phyloP scores from a whole-genome alignment of 1,284 basidiomycete species.

The Boletellus deceptivus region DNA sequence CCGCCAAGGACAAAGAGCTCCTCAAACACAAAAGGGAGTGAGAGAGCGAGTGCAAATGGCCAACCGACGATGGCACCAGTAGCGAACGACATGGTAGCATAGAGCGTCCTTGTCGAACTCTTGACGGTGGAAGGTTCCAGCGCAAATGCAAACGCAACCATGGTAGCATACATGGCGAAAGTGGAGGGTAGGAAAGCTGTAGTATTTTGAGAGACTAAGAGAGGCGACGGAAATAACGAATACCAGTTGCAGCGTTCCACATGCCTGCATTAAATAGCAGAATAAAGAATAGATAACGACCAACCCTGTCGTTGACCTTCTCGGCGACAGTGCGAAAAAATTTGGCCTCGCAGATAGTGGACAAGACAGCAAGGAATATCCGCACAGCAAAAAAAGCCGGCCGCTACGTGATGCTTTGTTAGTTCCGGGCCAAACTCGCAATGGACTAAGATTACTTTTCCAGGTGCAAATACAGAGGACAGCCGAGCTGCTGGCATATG shows the following conservation, averaged over 20 bases:
- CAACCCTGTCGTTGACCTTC: slow-evolving; percentile 84
- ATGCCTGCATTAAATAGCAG: slow-evolving; percentile 87
- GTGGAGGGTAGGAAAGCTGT: slow-evolving; percentile 91
- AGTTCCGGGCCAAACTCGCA: slow-evolving; percentile 3
- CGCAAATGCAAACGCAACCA: slow-evolving; percentile 77
- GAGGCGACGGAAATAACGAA: slow-evolving; percentile 2
- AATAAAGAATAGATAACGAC: slow-evolving; percentile 88
- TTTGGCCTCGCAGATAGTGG: slow-evolving; percentile 77
- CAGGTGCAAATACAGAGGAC: slow-evolving; percentile 41
- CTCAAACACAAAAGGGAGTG: slow-evolving; percentile 89
- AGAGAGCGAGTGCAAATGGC: slow-evolving; percentile 89
- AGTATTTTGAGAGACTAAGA: slow-evolving; percentile 4
- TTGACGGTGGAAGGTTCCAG: slow-evolving; percentile 66
- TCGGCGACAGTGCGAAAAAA: slow-evolving; percentile 84
- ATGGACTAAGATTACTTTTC: slow-evolving; percentile 45
- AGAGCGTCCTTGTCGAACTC: slow-evolving; percentile 55
- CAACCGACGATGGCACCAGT: slow-evolving; percentile 89
- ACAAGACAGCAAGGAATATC: slow-evolving; percentile 73
- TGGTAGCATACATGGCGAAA: slow-evolving; percentile 91
- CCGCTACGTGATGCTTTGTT: slow-evolving; percentile 47
- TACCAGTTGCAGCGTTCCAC: slow-evolving; percentile 87
- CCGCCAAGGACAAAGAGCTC: slow-evolving; percentile 81
- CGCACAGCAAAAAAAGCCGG: slow-evolving; percentile 88
- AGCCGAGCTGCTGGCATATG: slow-evolving; percentile 63
- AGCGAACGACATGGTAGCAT: slow-evolving; percentile 73